A percentile compares a stretch with the other conserved stretches of the same genome.
phyloP scores from a whole-genome alignment of 768 basidiomycete species.

The Agrocybe pediades region DNA sequence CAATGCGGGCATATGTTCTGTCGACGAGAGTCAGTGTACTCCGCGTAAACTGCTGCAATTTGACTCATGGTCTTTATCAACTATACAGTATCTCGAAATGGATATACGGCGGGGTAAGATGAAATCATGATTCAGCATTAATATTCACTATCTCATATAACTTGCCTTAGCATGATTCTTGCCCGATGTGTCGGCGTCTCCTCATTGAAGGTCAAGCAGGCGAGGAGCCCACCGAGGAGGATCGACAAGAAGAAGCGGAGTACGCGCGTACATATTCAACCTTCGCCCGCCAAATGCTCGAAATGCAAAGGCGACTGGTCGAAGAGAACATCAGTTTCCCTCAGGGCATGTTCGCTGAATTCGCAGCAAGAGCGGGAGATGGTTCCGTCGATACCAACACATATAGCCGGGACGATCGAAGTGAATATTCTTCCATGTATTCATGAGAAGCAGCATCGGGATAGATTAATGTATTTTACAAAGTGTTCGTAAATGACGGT shows the following conservation, averaged over 20 bases:
- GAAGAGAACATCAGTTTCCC: background rate
- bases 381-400: background rate
- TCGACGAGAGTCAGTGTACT: slow-evolving; percentile 64
- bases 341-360: background rate
- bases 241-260: background rate
- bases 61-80: background rate
- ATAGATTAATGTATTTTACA: background rate
- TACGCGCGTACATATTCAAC: background rate
- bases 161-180: slow-evolving; percentile 54
- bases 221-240: background rate
- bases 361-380: background rate
- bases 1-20: slow-evolving; percentile 78
- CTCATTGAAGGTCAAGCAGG: slow-evolving; percentile 31
- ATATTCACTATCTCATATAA: background rate
- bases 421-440: slow-evolving; percentile 54
- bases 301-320: background rate
- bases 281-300: background rate
- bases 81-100: slow-evolving; percentile 59
- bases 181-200: slow-evolving; percentile 62
- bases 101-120: slow-evolving; percentile 58
- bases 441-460: background rate
- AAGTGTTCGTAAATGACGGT: background rate
- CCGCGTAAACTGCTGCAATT: background rate
- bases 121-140: background rate
- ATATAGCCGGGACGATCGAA: slow-evolving; percentile 5